Percentiles rank a stretch among this genome's conserved stretches.
These are phyloP conservation scores for Aspergillus pseudoglaucus DNA, from an alignment of 2,329 filamentous ascomycete genomes.

Conservation along the genomic window DNA sequence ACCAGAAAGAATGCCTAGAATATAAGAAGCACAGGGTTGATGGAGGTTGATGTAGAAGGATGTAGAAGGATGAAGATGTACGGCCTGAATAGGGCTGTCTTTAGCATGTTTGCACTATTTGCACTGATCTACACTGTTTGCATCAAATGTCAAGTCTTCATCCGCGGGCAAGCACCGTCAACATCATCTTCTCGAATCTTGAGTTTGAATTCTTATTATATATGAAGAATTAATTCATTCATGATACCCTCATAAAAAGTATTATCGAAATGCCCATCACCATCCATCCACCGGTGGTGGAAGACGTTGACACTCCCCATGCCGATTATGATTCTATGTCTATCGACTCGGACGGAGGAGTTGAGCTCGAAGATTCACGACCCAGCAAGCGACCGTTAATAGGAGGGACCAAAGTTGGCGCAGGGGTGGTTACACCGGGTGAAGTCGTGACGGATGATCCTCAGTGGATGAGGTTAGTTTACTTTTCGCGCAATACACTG, in stretches of 20 bases:
- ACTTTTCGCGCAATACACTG: not conserved
- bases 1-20: too few species aligned
- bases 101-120: not conserved
- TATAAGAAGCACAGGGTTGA: too few species aligned
- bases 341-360: slow-evolving; percentile 40
- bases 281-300: slow-evolving; percentile 48
- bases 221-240: not conserved
- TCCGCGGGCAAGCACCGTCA: not conserved
- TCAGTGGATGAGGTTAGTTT: slow-evolving; percentile 74
- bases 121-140: not conserved
- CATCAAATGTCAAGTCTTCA: not conserved
- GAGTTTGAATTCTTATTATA: not conserved
- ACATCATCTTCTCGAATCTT: not conserved
- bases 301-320: slow-evolving; percentile 25
- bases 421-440: slow-evolving; percentile 74
- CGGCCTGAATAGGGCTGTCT: too few species aligned
- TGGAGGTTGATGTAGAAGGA: too few species aligned
- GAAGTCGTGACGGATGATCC: slow-evolving; percentile 81
- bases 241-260: not conserved
- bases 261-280: slow-evolving; percentile 49
- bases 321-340: slow-evolving; percentile 47
- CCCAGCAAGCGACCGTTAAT: slow-evolving; percentile 33
- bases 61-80: too few species aligned
- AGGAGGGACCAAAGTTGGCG: slow-evolving; percentile 19
- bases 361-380: slow-evolving; percentile 27